phyloP scores from a whole-genome alignment of 164 flowering plant species.

The Berberis thunbergii region DNA sequence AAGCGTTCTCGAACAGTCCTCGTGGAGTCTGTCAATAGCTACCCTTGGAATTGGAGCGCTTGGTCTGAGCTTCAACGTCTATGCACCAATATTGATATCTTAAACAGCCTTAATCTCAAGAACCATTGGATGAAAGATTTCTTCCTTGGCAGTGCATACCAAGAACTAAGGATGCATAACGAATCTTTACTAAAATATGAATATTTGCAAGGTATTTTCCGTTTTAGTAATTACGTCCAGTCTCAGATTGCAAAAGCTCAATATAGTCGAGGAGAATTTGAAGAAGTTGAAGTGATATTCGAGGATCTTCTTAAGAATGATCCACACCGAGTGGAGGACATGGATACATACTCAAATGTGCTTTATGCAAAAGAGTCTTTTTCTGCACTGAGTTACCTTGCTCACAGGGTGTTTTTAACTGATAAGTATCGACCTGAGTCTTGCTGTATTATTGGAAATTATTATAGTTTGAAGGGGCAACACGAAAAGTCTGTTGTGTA shows the following conservation, averaged over 20 bases:
- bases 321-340: slow-evolving; percentile 83
- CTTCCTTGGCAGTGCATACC: slow-evolving; percentile 76
- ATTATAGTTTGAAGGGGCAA: slow-evolving; percentile 91
- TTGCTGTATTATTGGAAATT: slow-evolving; percentile 97
- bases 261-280: slow-evolving; percentile 86
- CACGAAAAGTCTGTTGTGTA: slow-evolving; percentile 93
- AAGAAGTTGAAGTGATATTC: slow-evolving; percentile 81
- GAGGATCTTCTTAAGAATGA: slow-evolving; percentile 84
- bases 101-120: slow-evolving; percentile 64
- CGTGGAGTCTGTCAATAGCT: slow-evolving; percentile 83
- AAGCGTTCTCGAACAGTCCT: slow-evolving; percentile 74
- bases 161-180: slow-evolving; percentile 81
- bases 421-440: slow-evolving; percentile 97
- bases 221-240: slow-evolving; percentile 74
- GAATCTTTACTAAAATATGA: slow-evolving; percentile 76
- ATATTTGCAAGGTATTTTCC: slow-evolving; percentile 55
- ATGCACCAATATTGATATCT: slow-evolving; percentile 59
- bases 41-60: slow-evolving; percentile 99
- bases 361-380: slow-evolving; percentile 87
- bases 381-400: slow-evolving; percentile 84
- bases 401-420: slow-evolving; percentile 74
- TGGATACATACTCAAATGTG: slow-evolving; percentile 97
- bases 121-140: slow-evolving; percentile 99
- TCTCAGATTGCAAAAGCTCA: slow-evolving; percentile 88
- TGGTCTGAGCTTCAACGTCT: slow-evolving; percentile 89